Base-by-base conservation (phyloP, 306 rosid genomes). In the Morella rubra region DNA sequence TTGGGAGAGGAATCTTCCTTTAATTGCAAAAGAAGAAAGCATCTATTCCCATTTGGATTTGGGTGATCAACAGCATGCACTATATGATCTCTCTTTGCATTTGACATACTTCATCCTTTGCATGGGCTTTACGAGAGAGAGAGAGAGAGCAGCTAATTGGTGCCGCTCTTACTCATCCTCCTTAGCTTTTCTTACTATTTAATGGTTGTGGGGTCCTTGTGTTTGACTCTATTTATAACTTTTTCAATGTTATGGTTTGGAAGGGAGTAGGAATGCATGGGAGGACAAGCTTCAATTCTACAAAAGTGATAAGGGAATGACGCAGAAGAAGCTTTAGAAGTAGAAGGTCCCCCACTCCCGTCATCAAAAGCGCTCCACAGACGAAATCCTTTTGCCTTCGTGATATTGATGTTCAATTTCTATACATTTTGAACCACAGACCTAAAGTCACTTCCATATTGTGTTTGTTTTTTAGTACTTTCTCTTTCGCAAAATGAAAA, bases 11-110 rank as follows among this genome's bases (percentile, higher is more conserved):
- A 87, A 94, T 94, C 91, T 89, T 81, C 89, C 85, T 85, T 94
- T 91, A 56, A 84, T 89, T 88, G 91, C 86, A 88, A 86, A 90
- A 87, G 91, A 89, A 94, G 97, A 87, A 90, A 91, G 93, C 90
- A 91, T 91, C 53, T 82, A 88, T 94, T 91, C 98, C 80, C 64
- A 68, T 16, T 56, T 66, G 77, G 44, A 78, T 80, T 79, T 79
- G 86, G 77, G 77, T 74, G 87, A 32, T 32, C 37, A 80, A 78
- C 73, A 76, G 80, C 73, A 68, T 44, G 19, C 53, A 40, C 76
- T 52, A 67, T 14, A 72, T 83, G 71, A 45, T 15, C 72, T 62
- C 45, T 9, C 5, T 66, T 15, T 66, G 8, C 40, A 49, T 73
- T 67, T 68, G 60, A 20, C 18, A 69, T 70, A 20, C 44, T 20